Evolutionary conservation across 139 green algal species (phyloP), one percentile per base, ranked within the genome.

Genomic region (Diplosphaera chodatii): DNA sequence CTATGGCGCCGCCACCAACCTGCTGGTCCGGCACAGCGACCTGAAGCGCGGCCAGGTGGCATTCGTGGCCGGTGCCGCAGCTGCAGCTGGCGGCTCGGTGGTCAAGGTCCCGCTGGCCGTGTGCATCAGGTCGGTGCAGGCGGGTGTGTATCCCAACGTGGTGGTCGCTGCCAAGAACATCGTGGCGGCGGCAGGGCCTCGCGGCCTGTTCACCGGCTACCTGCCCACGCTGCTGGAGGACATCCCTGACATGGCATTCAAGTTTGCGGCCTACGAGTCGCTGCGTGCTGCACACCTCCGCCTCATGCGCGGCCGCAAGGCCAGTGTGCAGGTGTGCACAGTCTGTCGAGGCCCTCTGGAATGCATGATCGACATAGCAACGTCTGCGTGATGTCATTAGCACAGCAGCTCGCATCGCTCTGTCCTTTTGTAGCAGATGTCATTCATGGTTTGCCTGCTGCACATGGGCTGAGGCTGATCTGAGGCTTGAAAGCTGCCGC

Each of bases 201-300:
- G 85, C 13, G 91, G 91, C 20, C 80, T 97, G 27, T 94, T 94
- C 70, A 90, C 88, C 41, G 91, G 91, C 32, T 97, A 91, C 77
- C 34, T 94, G 41, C 91, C 91, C 30, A 96, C 91, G 1, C 55
- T 97, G 64, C 73, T 97, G 59, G 91, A 96, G 78, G 92, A 97
- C 75, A 88, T 96, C 16, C 92, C 92, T 0, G 92, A 97, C 80
- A 96, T 96, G 90, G 92, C 91, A 0, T 84, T 95, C 63, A 96
- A 94, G 79, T 96, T 97, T 75, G 89, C 91, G 21, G 87, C 85
- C 40, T 97, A 97, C 72, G 92, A 97, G 70, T 87, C 84, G 10
- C 71, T 96, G 80, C 75, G 89, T 16, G 70, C 73, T 3, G 48
- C 90, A 25, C 89, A 93, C 56, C 55, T 33, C 32, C 65, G 41